Percentiles rank a stretch among this genome's conserved stretches.
Conservation (phyloP, 2,329 filamentous ascomycete genomes). For the Orbilia javanica region DNA sequence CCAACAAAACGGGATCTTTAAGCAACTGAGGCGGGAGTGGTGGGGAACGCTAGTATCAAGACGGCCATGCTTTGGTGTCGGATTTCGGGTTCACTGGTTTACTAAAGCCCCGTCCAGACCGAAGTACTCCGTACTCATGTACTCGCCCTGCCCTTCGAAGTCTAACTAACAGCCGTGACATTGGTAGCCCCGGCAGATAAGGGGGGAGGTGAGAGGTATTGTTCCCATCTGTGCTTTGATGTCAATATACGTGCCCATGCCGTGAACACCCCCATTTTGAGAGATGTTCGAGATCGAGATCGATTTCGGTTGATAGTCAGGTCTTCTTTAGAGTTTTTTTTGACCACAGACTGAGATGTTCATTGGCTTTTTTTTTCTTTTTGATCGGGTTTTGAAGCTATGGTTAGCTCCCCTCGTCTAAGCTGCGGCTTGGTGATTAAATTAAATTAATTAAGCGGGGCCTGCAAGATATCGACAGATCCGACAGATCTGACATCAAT, state of each 20-base stretch:
- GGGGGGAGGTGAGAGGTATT: neutral
- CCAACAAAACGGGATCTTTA: conserved; percentile 6
- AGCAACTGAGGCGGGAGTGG: neutral
- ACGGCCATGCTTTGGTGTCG: conserved; percentile 1
- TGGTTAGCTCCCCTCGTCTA: neutral
- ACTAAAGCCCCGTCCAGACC: neutral
- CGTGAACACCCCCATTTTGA: neutral
- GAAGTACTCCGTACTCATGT: too few relatives aligned
- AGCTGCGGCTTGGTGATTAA: neutral
- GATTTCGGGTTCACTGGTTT: neutral
- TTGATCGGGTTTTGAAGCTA: neutral
- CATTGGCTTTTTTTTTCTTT: too few relatives aligned
- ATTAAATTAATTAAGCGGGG: conserved; percentile 8
- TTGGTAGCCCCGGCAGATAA: neutral
- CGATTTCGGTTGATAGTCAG: neutral
- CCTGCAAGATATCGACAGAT: neutral
- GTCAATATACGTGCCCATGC: neutral
- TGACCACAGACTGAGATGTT: neutral
- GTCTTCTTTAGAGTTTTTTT: conserved; percentile 11
- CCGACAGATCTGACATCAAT: neutral
- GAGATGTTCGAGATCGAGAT: conserved; percentile 11
- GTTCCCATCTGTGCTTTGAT: conserved; percentile 1
- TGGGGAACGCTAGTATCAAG: conserved; percentile 5
- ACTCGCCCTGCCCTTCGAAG: too few relatives aligned
- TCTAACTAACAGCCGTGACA: neutral